Percentiles rank a stretch among this genome's conserved stretches.
phyloP scores from a whole-genome alignment of 2,329 filamentous ascomycete species.

The Penicillium sp. region DNA sequence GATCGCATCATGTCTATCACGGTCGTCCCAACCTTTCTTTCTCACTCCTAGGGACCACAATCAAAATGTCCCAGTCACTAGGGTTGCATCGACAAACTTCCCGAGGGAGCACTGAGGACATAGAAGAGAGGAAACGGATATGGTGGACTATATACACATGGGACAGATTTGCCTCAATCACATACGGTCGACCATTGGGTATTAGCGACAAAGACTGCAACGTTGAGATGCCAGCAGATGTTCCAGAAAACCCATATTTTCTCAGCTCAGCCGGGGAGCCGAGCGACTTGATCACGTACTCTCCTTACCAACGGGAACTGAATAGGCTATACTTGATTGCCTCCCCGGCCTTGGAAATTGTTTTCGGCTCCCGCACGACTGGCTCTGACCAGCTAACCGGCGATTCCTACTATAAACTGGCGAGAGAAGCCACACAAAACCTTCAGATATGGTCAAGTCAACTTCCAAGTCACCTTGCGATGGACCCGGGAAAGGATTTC shows the following conservation, averaged over 20 bases:
- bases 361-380: conserved; percentile 30
- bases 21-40: conserved; percentile 48
- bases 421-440: conserved; percentile 22
- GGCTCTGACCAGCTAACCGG: conserved; percentile 22
- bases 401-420: conserved; percentile 22
- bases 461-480: conserved; percentile 21
- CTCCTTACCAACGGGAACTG: conserved; percentile 29
- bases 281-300: conserved; percentile 22
- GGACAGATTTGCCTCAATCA: conserved; percentile 48
- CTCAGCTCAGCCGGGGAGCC: conserved; percentile 2
- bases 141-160: conserved; percentile 52
- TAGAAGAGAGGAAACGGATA: conserved; percentile 44
- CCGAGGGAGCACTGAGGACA: conserved; percentile 24
- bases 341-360: conserved; percentile 26
- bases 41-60: conserved; percentile 42
- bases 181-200: conserved; percentile 46
- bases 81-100: conserved; percentile 37
- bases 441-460: conserved; percentile 22
- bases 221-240: conserved; percentile 38
- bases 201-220: conserved; percentile 49
- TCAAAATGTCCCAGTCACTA: conserved; percentile 41
- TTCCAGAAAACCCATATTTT: conserved; percentile 38
- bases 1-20: conserved; percentile 49
- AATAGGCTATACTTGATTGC: conserved; percentile 31
- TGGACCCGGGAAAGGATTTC: conserved; percentile 26